Evolutionary conservation across 2,329 filamentous ascomycete genomes (phyloP).

Genomic region (Trichophyton verrucosum): DNA sequence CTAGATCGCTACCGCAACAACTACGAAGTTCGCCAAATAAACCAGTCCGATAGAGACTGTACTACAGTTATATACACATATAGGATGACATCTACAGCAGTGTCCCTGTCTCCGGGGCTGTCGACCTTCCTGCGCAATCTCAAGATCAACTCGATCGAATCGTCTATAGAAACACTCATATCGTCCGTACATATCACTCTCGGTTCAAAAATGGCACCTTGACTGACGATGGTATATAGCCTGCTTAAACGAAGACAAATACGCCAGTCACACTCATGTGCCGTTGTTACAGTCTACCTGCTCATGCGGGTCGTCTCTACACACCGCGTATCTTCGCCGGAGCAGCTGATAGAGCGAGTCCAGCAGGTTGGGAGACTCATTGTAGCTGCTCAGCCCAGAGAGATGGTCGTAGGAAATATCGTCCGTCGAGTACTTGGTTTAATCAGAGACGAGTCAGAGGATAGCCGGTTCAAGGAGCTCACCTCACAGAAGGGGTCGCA

Average conservation of each 20-base stretch:
- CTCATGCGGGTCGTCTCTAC: constrained; percentile 75
- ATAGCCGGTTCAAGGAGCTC: constrained; percentile 57
- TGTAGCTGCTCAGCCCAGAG: constrained; percentile 71
- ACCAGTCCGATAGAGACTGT: no score
- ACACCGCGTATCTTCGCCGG: constrained; percentile 64
- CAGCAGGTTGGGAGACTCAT: constrained; percentile 65
- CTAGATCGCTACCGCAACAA: neutral
- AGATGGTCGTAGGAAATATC: constrained; percentile 89
- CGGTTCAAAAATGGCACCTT: neutral
- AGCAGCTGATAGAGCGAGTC: constrained; percentile 67
- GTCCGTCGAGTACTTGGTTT: constrained; percentile 79
- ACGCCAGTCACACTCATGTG: constrained; percentile 72
- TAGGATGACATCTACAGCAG: neutral
- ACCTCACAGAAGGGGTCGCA: constrained; percentile 23
- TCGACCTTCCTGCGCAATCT: constrained; percentile 9
- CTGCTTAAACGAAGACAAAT: constrained; percentile 88
- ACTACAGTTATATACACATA: neutral
- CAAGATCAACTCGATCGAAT: constrained; percentile 9
- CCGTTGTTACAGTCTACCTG: constrained; percentile 79
- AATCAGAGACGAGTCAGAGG: constrained; percentile 80
- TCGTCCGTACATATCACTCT: constrained; percentile 5
- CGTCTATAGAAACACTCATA: constrained; percentile 11
- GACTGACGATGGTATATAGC: constrained; percentile 32
- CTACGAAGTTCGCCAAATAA: no score
- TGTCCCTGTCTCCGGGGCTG: constrained; percentile 8